Base-by-base conservation (phyloP, 2,329 filamentous ascomycete genomes). In the Passalora sequoiae region DNA sequence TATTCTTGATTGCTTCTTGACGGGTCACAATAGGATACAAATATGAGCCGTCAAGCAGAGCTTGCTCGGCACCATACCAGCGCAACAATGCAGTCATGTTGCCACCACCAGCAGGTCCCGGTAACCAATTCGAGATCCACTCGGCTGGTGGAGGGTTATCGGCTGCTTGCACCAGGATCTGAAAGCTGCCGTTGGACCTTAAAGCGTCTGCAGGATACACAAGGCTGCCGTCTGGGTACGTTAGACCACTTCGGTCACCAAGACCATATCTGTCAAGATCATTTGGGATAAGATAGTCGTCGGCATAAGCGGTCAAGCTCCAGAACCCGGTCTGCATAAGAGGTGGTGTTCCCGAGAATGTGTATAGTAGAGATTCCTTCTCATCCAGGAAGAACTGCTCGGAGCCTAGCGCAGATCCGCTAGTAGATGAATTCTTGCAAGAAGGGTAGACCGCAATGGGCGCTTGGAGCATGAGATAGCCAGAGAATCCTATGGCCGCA, bases 81-180 rank as follows among this genome's bases (percentile, higher is more conserved):
- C 50, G 37, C 27, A 53, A 15, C 6, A 38, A 15, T 13, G 27
- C 38, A 3, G 32, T 39, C 37, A 43, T 25, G 24, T 43, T 41
- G 10, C 42, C 43, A 12, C 42, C 42, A 13, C 44, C 44, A 16
- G 38, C 24, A 1, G 40, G 38, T 9, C 37, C 47, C 15, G 50
- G 51, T 12, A 56, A 19, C 49, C 51, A 57, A 28, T 55, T 57
- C 16, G 36, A 46, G 1, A 46, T 55, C 52, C 54, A 55, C 19
- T 54, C 52, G 1, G 28, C 15, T 5, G 54, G 52, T 5, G 52
- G 54, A 10, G 46, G 22, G 2, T 44, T 30, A 13, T 50, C 51
- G 4, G 46, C 46, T 4, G 46, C 22, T 17, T 52, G 51, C 21
- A 54, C 21, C 5, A 54, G 25, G 9, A 54, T 38, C 27, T 54